Conservation (phyloP, 2,329 filamentous ascomycete genomes). For the Capronia americana region DNA sequence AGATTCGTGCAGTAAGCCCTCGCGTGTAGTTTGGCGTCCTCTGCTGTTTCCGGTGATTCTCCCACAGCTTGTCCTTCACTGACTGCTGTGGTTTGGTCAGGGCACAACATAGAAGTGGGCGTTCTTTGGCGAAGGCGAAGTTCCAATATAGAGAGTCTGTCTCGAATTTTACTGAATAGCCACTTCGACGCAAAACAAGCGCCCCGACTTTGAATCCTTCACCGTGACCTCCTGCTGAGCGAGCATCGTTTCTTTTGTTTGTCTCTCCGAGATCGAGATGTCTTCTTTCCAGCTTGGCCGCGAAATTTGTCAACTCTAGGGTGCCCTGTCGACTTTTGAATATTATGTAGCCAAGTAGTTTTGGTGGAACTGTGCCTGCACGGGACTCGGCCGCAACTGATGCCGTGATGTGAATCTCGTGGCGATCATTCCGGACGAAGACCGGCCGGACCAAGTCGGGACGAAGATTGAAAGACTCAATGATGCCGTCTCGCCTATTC, state of each 20-base stretch:
- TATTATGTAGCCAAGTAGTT: slow-evolving; percentile 38
- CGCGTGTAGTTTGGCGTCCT: background rate
- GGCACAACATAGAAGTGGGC: background rate
- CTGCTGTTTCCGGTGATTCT: background rate
- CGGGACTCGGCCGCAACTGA: background rate
- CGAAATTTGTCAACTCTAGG: slow-evolving; percentile 41
- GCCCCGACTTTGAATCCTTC: slow-evolving; percentile 43
- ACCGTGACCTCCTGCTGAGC: slow-evolving; percentile 40
- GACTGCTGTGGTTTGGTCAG: background rate
- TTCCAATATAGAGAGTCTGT: slow-evolving; percentile 38
- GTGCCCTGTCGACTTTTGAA: slow-evolving; percentile 34
- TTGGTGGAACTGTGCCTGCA: background rate
- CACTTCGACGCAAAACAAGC: slow-evolving; percentile 39
- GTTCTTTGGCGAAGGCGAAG: slow-evolving; percentile 18
- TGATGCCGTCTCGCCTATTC: slow-evolving; percentile 34
- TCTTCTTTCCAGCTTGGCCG: slow-evolving; percentile 30
- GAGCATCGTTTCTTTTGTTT: slow-evolving; percentile 30
- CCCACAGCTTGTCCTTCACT: background rate
- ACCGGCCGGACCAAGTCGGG: background rate
- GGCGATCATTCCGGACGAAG: slow-evolving; percentile 10
- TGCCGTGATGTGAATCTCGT: slow-evolving; percentile 25
- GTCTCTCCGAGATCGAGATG: slow-evolving; percentile 25
- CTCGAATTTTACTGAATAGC: slow-evolving; percentile 35
- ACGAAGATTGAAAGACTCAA: slow-evolving; percentile 24
- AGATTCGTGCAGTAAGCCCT: slow-evolving; percentile 2